phyloP scores from a whole-genome alignment of 202 grass and related monocot species.

The Hordeum pubiflorum region DNA sequence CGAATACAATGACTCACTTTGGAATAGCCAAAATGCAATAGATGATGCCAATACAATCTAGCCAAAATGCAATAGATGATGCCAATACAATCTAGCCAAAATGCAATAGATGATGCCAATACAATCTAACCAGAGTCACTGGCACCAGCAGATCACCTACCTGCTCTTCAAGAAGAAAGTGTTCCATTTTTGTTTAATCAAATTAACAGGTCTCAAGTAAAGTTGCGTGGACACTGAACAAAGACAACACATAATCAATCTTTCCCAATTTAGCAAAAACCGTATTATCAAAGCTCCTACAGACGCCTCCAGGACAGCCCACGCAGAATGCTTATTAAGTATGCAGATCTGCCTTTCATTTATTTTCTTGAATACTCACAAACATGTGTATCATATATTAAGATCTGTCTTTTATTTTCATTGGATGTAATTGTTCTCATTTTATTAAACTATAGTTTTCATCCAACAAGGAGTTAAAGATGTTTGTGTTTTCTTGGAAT shows the following conservation, averaged over 20 bases:
- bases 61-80: not conserved
- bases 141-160: not conserved
- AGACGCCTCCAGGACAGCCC: not conserved
- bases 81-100: not conserved
- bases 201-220: not conserved
- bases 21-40: constrained; percentile 7
- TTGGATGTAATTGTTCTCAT: not conserved
- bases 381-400: not conserved
- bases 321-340: not conserved
- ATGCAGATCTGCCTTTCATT: not conserved
- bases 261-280: not conserved
- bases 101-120: constrained; percentile 2
- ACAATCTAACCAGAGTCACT: not conserved
- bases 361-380: not conserved
- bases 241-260: not conserved
- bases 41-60: not conserved
- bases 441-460: constrained; percentile 10
- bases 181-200: not conserved
- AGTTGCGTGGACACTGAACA: not conserved
- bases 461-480: constrained; percentile 1
- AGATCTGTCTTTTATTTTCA: not conserved
- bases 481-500: not conserved
- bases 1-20: not conserved
- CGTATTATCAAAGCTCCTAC: not conserved
- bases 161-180: not conserved